Base-by-base conservation (phyloP, 2,329 filamentous ascomycete species). In the Phaeomoniella chlamydospora region DNA sequence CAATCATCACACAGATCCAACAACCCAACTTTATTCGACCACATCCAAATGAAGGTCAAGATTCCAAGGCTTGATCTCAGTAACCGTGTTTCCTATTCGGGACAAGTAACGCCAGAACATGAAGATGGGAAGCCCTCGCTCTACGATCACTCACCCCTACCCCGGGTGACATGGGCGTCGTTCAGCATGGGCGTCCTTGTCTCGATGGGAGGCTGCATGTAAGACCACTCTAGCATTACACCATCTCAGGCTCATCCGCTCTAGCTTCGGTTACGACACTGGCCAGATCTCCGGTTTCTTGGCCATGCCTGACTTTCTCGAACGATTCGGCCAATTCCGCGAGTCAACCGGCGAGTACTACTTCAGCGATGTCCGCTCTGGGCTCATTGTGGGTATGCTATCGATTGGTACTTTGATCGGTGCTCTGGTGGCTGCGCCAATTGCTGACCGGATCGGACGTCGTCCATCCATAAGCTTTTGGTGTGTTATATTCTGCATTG, bases 281-380 rank as follows among this genome's bases (percentile, higher is more conserved):
- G 57, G 59, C 42, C 59, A 63, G 38, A 63, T 63, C 29, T 59
- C 56, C 1, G 59, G 59, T 2, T 57, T 64, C 36, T 44, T 63
- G 10, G 54, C 52, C 16, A 63, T 62, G 59, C 11, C 48, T 1
- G 43, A 64, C 40, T 64, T 62, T 41, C 41, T 58, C 16, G 15
- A 47, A 16, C 52, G 57, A 0, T 64, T 54, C 41, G 60, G 58
- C 15, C 18, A 60, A 39, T 35, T 39, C 9, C 33, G 18, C 4
- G 34, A 43, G 5, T 11, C 38, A 1, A 43, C 56, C 37, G 56
- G 52, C 0, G 48, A 41, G 1, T 57, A 52, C 35, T 40, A 52
- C 10, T 63, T 63, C 37, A 57, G 45, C 32, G 57, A 64, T 36
- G 57, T 52, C 4, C 54, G 59, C 9, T 57, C 57, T 5, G 60